These are phyloP conservation scores for Collybiopsis confluens DNA, from an alignment of 768 basidiomycete species.

Conservation along the genomic window DNA sequence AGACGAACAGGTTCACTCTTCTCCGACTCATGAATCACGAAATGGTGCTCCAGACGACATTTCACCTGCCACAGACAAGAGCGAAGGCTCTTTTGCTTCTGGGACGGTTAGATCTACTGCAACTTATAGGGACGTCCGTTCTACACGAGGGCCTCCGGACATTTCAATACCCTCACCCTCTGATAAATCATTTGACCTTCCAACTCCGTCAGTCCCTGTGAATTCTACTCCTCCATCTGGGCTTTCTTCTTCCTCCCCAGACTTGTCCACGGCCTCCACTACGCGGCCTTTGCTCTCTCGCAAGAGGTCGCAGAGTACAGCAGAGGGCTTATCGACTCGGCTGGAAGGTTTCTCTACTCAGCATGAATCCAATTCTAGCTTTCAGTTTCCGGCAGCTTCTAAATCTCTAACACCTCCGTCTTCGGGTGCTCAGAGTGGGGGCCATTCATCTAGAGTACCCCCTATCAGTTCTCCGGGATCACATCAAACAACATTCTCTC, in stretches of 20 bases:
- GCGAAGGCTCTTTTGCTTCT: background rate
- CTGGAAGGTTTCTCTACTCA: background rate
- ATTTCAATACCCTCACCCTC: slow-evolving; percentile 18
- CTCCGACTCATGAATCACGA: background rate
- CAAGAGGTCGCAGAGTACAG: slow-evolving; percentile 40
- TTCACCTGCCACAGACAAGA: slow-evolving; percentile 4
- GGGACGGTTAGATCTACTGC: background rate
- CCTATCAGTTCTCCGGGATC: slow-evolving; percentile 23
- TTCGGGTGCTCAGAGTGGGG: slow-evolving; percentile 10
- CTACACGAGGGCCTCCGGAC: slow-evolving; percentile 26
- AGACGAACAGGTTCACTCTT: slow-evolving; percentile 20
- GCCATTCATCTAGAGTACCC: background rate
- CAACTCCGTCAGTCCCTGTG: slow-evolving; percentile 10
- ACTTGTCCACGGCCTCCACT: slow-evolving; percentile 12
- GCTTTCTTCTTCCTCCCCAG: slow-evolving; percentile 17
- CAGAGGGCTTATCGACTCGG: slow-evolving; percentile 19
- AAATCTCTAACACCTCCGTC: slow-evolving; percentile 25
- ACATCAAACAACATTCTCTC: slow-evolving; percentile 56
- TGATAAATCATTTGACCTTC: slow-evolving; percentile 1
- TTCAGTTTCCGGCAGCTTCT: slow-evolving; percentile 37
- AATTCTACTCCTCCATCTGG: slow-evolving; percentile 22
- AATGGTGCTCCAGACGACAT: slow-evolving; percentile 6
- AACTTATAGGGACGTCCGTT: slow-evolving; percentile 17
- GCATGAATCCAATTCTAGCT: slow-evolving; percentile 20
- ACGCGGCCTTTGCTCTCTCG: slow-evolving; percentile 30